Base-by-base conservation (phyloP, 1,139 yeast genomes). In the Pichia sp. region DNA sequence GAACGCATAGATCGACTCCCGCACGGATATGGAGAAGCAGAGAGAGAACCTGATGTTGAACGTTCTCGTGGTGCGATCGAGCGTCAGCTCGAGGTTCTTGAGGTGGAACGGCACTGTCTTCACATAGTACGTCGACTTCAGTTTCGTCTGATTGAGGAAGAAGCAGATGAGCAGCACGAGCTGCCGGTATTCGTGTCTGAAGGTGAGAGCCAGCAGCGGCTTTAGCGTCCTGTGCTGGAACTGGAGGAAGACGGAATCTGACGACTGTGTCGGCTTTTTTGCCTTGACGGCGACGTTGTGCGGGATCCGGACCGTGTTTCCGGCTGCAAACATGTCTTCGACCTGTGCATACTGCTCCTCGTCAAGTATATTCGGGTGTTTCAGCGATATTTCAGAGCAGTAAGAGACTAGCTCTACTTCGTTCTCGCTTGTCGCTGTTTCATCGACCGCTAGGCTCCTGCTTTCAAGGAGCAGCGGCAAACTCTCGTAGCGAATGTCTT, bases 1-100 rank as follows among this genome's bases (percentile, higher is more conserved):
- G 8, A 47, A 42, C 23, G 50, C 31, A 40, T 55, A 51, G 1
- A 67, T 43, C 3, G 61, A 52, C 51, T 64, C 62, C 8, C 55
- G 46, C 1, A 66, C n/a, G n/a, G 50, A 46, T 8, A 62, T 50
- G 5, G 54, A 36, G 41, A 56, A 62, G 1, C 44, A 26, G 15
- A 57, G 40, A 4, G 34, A 47, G 49, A 60, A 61, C 1, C 31
- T 41, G 0, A 57, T 36, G 15, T 34, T 30, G 42, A 30, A 16
- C n/a, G 36, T 44, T 23, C 23, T 2, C 16, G 34, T 16, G 36
- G 7, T 16, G 32, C 45, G 13, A 19, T 19, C 11, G 7, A 55
- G 6, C 2, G 19, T 31, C 3, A 55, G 10, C 8, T 38, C 34
- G 8, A 59, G 40, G 16, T 49, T 40, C 26, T 40, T 31, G 6